Evolutionary conservation across 2,329 filamentous ascomycete genomes (phyloP), one percentile per base, ranked within the genome.

Genomic region (Fusarium sp.): DNA sequence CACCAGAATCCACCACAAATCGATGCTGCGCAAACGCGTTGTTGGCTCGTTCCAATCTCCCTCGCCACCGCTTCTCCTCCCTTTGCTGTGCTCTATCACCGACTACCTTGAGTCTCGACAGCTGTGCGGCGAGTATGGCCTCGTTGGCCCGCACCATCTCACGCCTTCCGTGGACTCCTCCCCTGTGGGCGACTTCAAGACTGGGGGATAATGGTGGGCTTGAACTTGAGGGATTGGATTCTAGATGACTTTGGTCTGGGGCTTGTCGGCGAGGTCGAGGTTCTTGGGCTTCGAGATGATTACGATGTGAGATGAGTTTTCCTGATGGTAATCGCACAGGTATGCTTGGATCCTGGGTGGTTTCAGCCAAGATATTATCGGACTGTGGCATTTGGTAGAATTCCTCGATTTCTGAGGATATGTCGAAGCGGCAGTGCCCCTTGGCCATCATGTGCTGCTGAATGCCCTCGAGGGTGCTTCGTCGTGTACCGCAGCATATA

Each of bases 391-490:
- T 25, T 11, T 36, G 14, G 14, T 25, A 53, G 47, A 81, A 80
- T 3, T 80, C 76, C 21, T 69, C 63, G 11, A 73, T 75, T 35
- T 81, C 77, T 1, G 73, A 71, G n/a, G 69, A 48, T 0, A 79
- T 65, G n/a, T 80, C 71, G 33, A 82, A 75, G 5, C 71, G 76
- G 61, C 81, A 84, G 56, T 84, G 81, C 0, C 79, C 76, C 36
- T 82, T 84, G 8, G 73, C 76, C 1, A 71, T 56, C 81, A 84
- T 84, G 57, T 84, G 83, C 27, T 83, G 80, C 46, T 81, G 80
- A 0, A 79, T 76, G 0, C 76, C 83, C 46, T 80, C 73, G 0
- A 75, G 71, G 0, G 78, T 80, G 3, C 68, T 68, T 27, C 79
- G 75, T 31, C 76, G 71, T 4, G 75, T 78, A 1, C 78, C 78